Evolutionary conservation across 352 stramenopile species (phyloP).

Genomic region (Pythium periplocum): DNA sequence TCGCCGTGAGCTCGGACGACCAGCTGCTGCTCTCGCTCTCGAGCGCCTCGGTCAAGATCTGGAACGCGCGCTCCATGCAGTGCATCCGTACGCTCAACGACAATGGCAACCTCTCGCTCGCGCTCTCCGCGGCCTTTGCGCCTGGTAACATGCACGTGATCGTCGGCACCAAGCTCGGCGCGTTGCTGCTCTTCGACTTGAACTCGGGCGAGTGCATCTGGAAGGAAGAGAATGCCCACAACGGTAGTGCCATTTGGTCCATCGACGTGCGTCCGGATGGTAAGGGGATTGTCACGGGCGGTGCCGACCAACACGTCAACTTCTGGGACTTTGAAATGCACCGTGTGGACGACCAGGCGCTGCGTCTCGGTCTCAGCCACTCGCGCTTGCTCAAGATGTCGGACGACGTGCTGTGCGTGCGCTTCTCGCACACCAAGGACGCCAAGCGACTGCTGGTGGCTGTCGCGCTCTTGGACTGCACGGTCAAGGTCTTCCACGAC

Average conservation of each 20-base stretch:
- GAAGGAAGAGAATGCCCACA: slow-evolving; percentile 81
- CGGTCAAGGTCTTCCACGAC: slow-evolving; percentile 99
- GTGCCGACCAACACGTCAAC: slow-evolving; percentile 97
- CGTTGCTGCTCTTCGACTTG: slow-evolving; percentile 92
- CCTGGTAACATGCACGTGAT: slow-evolving; percentile 97
- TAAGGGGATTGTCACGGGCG: slow-evolving; percentile 93
- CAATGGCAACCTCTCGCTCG: slow-evolving; percentile 49
- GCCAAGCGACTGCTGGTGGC: slow-evolving; percentile 83
- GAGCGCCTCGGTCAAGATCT: slow-evolving; percentile 88
- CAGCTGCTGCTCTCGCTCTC: slow-evolving; percentile 88
- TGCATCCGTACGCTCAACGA: slow-evolving; percentile 88
- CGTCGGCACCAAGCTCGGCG: slow-evolving; percentile 96
- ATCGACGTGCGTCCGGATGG: slow-evolving; percentile 92
- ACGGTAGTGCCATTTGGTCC: slow-evolving; percentile 95
- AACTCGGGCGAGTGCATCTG: slow-evolving; percentile 93
- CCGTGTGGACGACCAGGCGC: slow-evolving; percentile 37
- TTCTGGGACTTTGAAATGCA: slow-evolving; percentile 98
- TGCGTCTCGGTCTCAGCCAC: slow-evolving; percentile 92
- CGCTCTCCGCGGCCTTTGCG: slow-evolving; percentile 93
- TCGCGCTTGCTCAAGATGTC: slow-evolving; percentile 97
- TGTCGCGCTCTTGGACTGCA: slow-evolving; percentile 94
- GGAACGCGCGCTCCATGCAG: slow-evolving; percentile 87
- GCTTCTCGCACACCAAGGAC: slow-evolving; percentile 94
- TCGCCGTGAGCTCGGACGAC: slow-evolving; percentile 87
- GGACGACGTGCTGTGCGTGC: slow-evolving; percentile 97